A percentile compares a stretch with the other conserved stretches of the same genome.
phyloP scores from a whole-genome alignment of 2,329 filamentous ascomycete genomes.

The Phialophora verrucosa region DNA sequence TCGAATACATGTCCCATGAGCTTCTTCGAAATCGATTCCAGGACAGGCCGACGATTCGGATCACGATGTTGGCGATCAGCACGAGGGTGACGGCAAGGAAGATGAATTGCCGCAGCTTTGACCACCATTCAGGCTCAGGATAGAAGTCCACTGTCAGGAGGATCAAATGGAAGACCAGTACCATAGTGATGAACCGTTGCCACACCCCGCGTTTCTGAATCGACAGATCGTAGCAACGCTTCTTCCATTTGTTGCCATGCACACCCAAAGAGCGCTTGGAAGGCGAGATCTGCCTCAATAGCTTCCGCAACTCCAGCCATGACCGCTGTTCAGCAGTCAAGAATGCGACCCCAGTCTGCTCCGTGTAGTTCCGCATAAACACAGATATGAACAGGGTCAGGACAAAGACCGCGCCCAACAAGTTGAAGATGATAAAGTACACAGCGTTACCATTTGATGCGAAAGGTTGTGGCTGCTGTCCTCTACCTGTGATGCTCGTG shows the following conservation, averaged over 20 bases:
- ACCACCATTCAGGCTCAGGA: conserved; percentile 74
- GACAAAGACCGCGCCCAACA: conserved; percentile 94
- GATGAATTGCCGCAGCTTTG: conserved; percentile 68
- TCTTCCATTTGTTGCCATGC: conserved; percentile 77
- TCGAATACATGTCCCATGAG: conserved; percentile 92
- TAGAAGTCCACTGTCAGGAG: conserved; percentile 87
- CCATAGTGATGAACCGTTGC: conserved; percentile 79
- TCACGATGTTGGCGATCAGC: conserved; percentile 79
- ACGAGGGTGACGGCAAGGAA: conserved; percentile 83
- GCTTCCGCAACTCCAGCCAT: conserved; percentile 92
- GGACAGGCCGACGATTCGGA: conserved; percentile 85
- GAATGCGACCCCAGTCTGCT: conserved; percentile 96
- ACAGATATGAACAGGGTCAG: conserved; percentile 97
- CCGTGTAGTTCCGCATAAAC: conserved; percentile 99
- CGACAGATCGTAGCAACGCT: conserved; percentile 93
- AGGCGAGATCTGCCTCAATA: conserved; percentile 88
- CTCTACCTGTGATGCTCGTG: conserved; percentile 78
- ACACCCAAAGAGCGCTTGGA: conserved; percentile 88
- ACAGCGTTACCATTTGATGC: conserved; percentile 81
- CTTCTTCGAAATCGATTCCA: conserved; percentile 92
- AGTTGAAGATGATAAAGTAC: conserved; percentile 96
- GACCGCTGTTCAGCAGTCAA: conserved; percentile 94
- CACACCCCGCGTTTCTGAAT: conserved; percentile 93
- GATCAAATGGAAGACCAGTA: conserved; percentile 81
- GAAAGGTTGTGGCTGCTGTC: conserved; percentile 72